These are phyloP conservation scores for Oidiodendron maius DNA, from an alignment of 495 filamentous ascomycete species.

Conservation along the genomic window DNA sequence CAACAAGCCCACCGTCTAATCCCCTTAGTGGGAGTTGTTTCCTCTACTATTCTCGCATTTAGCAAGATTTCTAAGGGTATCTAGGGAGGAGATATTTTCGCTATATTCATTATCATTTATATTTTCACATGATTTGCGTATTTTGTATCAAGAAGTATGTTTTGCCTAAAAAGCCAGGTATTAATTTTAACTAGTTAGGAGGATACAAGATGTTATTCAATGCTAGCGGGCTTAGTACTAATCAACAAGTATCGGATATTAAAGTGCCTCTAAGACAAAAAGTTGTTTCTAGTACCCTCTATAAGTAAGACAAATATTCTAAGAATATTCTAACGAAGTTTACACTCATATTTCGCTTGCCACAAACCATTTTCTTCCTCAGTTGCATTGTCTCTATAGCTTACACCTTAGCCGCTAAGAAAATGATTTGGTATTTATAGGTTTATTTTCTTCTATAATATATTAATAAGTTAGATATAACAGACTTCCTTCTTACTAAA, in stretches of 20 bases:
- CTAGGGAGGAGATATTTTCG: neutral
- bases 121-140: slow-evolving; percentile 1
- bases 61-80: neutral
- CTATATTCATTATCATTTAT: neutral
- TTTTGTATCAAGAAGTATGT: neutral
- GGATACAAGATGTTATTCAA: slow-evolving; percentile 6
- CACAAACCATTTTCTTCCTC: neutral
- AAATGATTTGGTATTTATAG: neutral
- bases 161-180: neutral
- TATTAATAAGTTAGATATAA: neutral
- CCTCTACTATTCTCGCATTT: neutral
- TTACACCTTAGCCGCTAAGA: neutral
- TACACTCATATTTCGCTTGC: neutral
- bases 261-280: neutral
- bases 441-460: neutral
- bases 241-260: neutral
- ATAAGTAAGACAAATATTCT: neutral
- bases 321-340: neutral
- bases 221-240: neutral
- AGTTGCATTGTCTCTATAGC: neutral
- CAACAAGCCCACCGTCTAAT: neutral
- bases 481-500: neutral
- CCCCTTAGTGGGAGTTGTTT: neutral
- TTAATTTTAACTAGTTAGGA: neutral
- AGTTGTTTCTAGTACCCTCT: neutral